phyloP scores from a whole-genome alignment of 192 early-diverging fungal genomes.

The Dispira simplex region DNA sequence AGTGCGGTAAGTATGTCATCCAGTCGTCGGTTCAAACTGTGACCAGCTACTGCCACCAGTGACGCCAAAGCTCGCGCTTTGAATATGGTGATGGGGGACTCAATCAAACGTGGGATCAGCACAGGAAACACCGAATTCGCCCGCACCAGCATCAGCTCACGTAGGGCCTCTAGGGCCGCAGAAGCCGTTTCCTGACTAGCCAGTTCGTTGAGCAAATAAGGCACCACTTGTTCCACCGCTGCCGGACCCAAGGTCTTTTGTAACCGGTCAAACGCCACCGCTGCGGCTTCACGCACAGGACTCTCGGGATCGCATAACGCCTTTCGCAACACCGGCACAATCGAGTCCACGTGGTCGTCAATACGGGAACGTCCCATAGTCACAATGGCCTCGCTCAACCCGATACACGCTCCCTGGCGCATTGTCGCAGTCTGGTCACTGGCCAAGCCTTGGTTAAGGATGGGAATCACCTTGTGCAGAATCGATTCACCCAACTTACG shows the following conservation, averaged over 20 bases:
- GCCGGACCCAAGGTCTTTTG: conserved; percentile 83
- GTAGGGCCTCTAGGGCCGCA: conserved; percentile 85
- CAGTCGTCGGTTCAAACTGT: conserved; percentile 66
- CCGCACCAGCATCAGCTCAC: conserved; percentile 96
- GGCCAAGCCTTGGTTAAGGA: conserved; percentile 70
- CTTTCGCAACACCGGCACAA: conserved; percentile 63
- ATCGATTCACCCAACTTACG: conserved; percentile 87
- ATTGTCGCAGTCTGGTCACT: conserved; percentile 39
- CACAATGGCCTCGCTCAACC: conserved; percentile 80
- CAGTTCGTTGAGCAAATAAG: conserved; percentile 71
- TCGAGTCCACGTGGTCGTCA: conserved; percentile 70
- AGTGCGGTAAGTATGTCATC: conserved; percentile 65
- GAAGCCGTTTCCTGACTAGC: conserved; percentile 32
- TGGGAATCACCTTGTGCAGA: conserved; percentile 75
- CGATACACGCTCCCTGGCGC: conserved; percentile 87
- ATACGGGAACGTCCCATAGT: conserved; percentile 68
- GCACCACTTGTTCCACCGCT: conserved; percentile 87
- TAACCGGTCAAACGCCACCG: conserved; percentile 80
- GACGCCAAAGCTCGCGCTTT: conserved; percentile 83
- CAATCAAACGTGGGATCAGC: conserved; percentile 86
- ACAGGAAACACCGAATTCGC: conserved; percentile 96
- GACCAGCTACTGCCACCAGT: conserved; percentile 80
- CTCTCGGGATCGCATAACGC: conserved; percentile 74
- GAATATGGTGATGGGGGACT: conserved; percentile 74
- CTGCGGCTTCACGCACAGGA: conserved; percentile 87